Evolutionary conservation across 1,284 basidiomycete species (phyloP), one percentile per base, ranked within the genome.

Genomic region (Ceratobasidium sp.): DNA sequence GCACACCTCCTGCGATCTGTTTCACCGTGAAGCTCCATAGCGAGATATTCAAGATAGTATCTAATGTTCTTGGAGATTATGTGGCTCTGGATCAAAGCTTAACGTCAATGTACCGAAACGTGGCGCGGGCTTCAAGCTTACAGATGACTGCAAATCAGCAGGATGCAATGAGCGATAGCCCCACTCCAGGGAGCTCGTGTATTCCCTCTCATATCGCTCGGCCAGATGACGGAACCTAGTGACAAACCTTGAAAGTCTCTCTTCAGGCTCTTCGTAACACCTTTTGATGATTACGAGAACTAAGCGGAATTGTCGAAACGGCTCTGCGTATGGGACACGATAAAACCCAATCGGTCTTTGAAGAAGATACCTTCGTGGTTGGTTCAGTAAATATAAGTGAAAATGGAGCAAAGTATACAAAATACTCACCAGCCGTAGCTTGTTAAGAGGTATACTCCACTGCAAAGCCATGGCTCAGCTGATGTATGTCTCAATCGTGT

Each of bases 361-460:
- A 6, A 70, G 66, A 8, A 70, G 32, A 38, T 70, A 70, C 54
- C 66, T 70, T 18, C 1, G 4, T 11, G n/a, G n/a, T n/a, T n/a
- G n/a, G n/a, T n/a, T n/a, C n/a, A n/a, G n/a, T n/a, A 47, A 28
- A 32, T 14, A 49, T 23, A 58, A 28, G 66, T 44, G 26, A 41
- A 46, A 32, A 21, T n/a, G 23, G 35, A 57, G 18, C 64, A 18
- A 44, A 58, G 14, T n/a, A 38, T 32, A 16, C 23, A 46, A 9
- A 18, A 47, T 30, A 58, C 54, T 58, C 18, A 70, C 66, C 66
- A 58, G 16, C 26, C 66, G 32, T 18, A 70, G 26, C n/a, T 38
- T 2, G 66, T 70, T 8, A 70, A 44, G 23, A 70, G 30, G 28
- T 70, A 70, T 35, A 70, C 44, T 8, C 66, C 66, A 47, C 66